Evolutionary conservation across 164 flowering plant genomes (phyloP).

Genomic region (Vitis cinerea): DNA sequence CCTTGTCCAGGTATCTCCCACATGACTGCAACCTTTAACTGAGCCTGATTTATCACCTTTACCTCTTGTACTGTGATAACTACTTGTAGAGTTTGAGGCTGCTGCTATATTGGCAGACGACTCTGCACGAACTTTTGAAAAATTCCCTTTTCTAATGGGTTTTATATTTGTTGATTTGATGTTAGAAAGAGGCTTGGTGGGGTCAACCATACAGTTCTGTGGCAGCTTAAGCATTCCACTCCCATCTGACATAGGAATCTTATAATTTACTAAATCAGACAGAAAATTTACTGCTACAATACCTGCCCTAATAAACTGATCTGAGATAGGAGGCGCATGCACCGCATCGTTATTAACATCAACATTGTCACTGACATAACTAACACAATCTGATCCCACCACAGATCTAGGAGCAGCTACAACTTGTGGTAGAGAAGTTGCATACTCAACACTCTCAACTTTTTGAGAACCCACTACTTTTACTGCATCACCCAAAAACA

Average conservation of each 20-base stretch:
- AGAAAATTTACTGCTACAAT: constrained; percentile 63
- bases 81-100: constrained; percentile 25
- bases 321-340: constrained; percentile 38
- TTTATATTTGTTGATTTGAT: constrained; percentile 45
- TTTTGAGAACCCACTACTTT: constrained; percentile 29
- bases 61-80: constrained; percentile 29
- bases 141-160: constrained; percentile 36
- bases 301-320: constrained; percentile 70
- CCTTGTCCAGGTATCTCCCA: constrained; percentile 21
- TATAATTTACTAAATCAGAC: constrained; percentile 60
- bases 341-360: constrained; percentile 25
- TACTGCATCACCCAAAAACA: constrained; percentile 30
- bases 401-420: constrained; percentile 30
- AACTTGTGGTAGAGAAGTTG: constrained; percentile 37
- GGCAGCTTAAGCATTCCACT: constrained; percentile 27
- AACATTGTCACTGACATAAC: constrained; percentile 31
- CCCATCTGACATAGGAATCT: constrained; percentile 54
- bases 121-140: constrained; percentile 32
- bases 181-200: constrained; percentile 34
- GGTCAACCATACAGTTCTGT: constrained; percentile 49
- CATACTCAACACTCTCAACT: constrained; percentile 22
- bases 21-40: constrained; percentile 27
- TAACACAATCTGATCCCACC: constrained; percentile 30
- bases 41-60: constrained; percentile 28
- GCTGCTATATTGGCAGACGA: constrained; percentile 28